phyloP scores from a whole-genome alignment of 2,329 filamentous ascomycete genomes.

The Hypoxylon sp. region DNA sequence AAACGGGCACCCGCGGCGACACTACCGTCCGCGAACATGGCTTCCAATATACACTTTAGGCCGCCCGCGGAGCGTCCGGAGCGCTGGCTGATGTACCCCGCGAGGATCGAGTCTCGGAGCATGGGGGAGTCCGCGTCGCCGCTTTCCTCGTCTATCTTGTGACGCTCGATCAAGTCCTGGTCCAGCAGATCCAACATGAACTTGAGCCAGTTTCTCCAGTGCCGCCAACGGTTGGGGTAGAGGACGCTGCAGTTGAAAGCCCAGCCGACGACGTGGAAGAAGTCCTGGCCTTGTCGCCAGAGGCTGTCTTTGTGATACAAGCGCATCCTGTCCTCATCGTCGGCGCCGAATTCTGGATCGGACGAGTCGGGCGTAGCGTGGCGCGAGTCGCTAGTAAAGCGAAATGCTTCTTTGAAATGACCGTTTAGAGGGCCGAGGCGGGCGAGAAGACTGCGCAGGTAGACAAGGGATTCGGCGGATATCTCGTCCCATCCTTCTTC shows the following conservation, averaged over 20 bases:
- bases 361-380: slow-evolving; percentile 54
- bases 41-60: slow-evolving; percentile 69
- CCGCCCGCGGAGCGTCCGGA: slow-evolving; percentile 58
- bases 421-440: slow-evolving; percentile 77
- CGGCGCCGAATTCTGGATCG: slow-evolving; percentile 59
- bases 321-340: slow-evolving; percentile 67
- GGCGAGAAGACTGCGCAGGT: slow-evolving; percentile 74
- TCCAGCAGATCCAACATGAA: slow-evolving; percentile 84
- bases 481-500: slow-evolving; percentile 71
- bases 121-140: slow-evolving; percentile 49
- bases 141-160: slow-evolving; percentile 59
- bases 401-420: slow-evolving; percentile 78
- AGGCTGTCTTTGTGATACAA: slow-evolving; percentile 74
- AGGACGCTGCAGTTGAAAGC: slow-evolving; percentile 87
- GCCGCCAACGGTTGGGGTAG: slow-evolving; percentile 79
- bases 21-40: slow-evolving; percentile 74
- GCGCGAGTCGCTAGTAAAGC: slow-evolving; percentile 63
- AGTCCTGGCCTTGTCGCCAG: slow-evolving; percentile 82
- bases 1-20: slow-evolving; percentile 66
- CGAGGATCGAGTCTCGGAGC: slow-evolving; percentile 68
- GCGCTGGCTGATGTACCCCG: slow-evolving; percentile 66
- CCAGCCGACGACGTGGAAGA: slow-evolving; percentile 93
- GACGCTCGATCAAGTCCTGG: slow-evolving; percentile 72
- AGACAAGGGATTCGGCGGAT: slow-evolving; percentile 73
- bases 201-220: slow-evolving; percentile 84